A percentile compares a stretch with the other conserved stretches of the same genome.
phyloP scores from a whole-genome alignment of 2,329 filamentous ascomycete species.

The Beauveria sp. region DNA sequence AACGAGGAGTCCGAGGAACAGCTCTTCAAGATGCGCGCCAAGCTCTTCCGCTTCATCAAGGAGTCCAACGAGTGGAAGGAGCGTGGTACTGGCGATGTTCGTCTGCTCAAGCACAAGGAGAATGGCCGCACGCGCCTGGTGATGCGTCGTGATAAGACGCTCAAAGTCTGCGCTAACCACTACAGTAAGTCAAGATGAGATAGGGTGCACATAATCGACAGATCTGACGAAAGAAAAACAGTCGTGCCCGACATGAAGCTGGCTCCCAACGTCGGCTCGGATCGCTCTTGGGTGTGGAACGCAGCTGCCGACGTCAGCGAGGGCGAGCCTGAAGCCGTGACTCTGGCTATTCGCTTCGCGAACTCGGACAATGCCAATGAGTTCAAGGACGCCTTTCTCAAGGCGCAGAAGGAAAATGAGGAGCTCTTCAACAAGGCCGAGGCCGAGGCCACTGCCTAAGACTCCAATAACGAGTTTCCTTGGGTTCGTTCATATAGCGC shows the following conservation, averaged over 20 bases:
- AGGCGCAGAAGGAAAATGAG: constrained; percentile 95
- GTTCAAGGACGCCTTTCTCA: constrained; percentile 97
- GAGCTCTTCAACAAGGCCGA: constrained; percentile 59
- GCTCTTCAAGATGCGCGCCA: constrained; percentile 98
- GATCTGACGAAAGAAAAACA: constrained; percentile 27
- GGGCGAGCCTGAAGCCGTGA: constrained; percentile 93
- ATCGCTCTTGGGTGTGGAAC: constrained; percentile 99
- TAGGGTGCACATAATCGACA: background rate
- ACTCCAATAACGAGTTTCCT: no score
- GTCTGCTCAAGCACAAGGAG: constrained; percentile 97
- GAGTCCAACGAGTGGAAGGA: constrained; percentile 97
- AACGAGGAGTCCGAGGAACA: constrained; percentile 98
- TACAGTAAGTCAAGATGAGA: constrained; percentile 65
- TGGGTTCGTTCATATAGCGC: no score
- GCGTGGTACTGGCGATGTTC: constrained; percentile 92
- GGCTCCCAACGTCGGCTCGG: constrained; percentile 92
- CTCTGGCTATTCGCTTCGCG: constrained; percentile 92
- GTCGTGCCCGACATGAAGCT: constrained; percentile 98
- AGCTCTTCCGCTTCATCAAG: constrained; percentile 97
- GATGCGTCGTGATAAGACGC: constrained; percentile 98
- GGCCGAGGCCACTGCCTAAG: constrained; percentile 20
- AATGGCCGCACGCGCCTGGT: constrained; percentile 96
- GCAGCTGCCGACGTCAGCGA: constrained; percentile 96
- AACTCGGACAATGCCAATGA: constrained; percentile 96
- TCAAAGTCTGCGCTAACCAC: constrained; percentile 99